A percentile compares a stretch with the other conserved stretches of the same genome.
Evolutionary conservation across 2,329 filamentous ascomycete genomes (phyloP).

Genomic region (Calonectria pseudoturangicola): DNA sequence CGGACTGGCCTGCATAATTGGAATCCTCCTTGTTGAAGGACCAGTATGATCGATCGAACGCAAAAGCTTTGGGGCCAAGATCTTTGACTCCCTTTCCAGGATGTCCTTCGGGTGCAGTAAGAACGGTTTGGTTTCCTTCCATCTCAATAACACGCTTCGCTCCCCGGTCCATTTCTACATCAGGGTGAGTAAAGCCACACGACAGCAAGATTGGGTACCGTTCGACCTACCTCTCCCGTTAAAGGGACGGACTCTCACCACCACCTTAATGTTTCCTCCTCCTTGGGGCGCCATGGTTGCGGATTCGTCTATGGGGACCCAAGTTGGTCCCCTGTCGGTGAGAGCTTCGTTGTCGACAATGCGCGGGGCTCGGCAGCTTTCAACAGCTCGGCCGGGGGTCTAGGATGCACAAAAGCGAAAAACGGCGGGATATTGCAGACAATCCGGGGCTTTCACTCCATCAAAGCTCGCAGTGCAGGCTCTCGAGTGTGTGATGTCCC

Average conservation of each 20-base stretch:
- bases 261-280: conserved; percentile 99
- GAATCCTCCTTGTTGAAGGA: conserved; percentile 90
- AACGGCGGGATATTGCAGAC: conserved; percentile 41
- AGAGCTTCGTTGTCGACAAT: conserved; percentile 51
- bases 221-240: conserved; percentile 87
- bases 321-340: conserved; percentile 58
- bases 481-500: conserved; percentile 42
- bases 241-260: conserved; percentile 96
- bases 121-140: conserved; percentile 93
- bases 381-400: conserved; percentile 35
- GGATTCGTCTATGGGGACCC: conserved; percentile 59
- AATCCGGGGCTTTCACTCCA: conserved; percentile 46
- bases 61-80: conserved; percentile 87
- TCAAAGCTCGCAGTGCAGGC: conserved; percentile 51
- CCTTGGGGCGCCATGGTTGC: conserved; percentile 72
- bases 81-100: conserved; percentile 81
- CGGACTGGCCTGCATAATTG: conserved; percentile 92
- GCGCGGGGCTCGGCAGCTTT: conserved; percentile 52
- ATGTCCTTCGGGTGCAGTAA: conserved; percentile 81
- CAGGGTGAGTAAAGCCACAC: conserved; percentile 45
- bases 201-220: conserved; percentile 6
- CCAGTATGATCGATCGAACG: conserved; percentile 98
- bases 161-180: conserved; percentile 87
- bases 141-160: conserved; percentile 99
- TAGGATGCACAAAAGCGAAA: conserved; percentile 26